Base-by-base conservation (phyloP, 2,329 filamentous ascomycete species). In the Fusarium transvaalense region DNA sequence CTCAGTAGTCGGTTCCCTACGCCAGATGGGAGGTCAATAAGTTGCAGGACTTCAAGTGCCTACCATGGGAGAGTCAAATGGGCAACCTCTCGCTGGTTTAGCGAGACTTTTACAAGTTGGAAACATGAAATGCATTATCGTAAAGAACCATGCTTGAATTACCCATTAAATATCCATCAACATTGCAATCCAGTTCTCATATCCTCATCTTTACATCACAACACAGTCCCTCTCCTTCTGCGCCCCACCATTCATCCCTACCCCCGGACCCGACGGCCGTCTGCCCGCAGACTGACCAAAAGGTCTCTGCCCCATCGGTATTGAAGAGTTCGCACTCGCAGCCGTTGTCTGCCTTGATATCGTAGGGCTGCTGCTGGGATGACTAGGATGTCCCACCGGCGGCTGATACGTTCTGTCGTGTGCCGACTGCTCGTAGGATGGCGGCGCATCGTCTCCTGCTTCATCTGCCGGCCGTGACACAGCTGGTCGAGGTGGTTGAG, bases 361-460 rank as follows among this genome's bases (percentile, higher is more conserved):
- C 29, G 42, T 25, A 29, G 64, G 57, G 25, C 66, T 71, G 66
- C 82, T 85, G 6, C 75, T 74, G 10, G 82, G 79, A 65, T 87
- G 84, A 39, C 76, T 83, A 0, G 84, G 85, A 51, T 87, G 83
- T 19, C 85, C 85, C 5, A 79, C 73, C 0, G 85, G 85, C 23
- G 86, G 86, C 12, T 82, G 78, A 64, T 87, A 88, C 5, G 84
- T 82, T 10, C 79, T 77, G 52, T 83, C 80, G 56, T 83, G 82
- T 19, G 85, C 82, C 6, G 86, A 85, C 74, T 88, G 84, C 75
- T 88, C 86, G 69, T 88, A 88, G 13, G 84, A 84, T 2, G 86
- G 86, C 41, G 86, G 86, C 8, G 85, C 85, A 31, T 87, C 85
- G 5, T 86, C 85, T 4, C 77, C 75, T 7, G 74, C 78, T 10